Conservation (phyloP, 208 protist species). For the Trypanosoma melophagium region DNA sequence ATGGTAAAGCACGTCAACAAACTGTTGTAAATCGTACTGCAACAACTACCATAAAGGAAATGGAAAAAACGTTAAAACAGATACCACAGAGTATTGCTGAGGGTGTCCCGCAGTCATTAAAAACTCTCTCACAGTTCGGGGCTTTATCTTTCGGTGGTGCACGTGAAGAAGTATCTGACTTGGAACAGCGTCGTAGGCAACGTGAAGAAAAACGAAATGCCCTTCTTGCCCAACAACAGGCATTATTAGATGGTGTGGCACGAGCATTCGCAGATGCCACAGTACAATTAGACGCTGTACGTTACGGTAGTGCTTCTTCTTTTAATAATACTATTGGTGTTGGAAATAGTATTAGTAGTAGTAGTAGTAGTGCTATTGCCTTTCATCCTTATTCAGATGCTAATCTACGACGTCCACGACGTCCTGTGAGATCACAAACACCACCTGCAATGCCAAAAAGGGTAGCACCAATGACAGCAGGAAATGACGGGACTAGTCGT, state of each 20-base stretch:
- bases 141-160: conserved; percentile 48
- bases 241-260: conserved; percentile 25
- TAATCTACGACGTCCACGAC: background rate
- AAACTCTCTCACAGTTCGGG: conserved; percentile 36
- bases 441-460: background rate
- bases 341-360: background rate
- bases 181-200: conserved; percentile 45
- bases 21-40: conserved; percentile 12
- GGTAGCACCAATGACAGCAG: background rate
- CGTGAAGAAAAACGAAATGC: conserved; percentile 37
- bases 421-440: background rate
- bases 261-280: conserved; percentile 9
- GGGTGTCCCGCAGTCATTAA: conserved; percentile 14
- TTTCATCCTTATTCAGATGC: background rate
- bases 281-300: conserved; percentile 8
- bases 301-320: background rate
- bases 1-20: conserved; percentile 32
- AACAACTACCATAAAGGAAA: conserved; percentile 26
- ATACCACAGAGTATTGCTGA: conserved; percentile 16
- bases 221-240: conserved; percentile 47
- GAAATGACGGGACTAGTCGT: background rate
- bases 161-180: conserved; percentile 26
- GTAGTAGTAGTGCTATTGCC: background rate
- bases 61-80: conserved; percentile 19
- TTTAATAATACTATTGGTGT: background rate